Percentiles rank a stretch among this genome's conserved stretches.
These are phyloP conservation scores for Blastocystis sp. DNA, from an alignment of 352 stramenopile species.

Conservation along the genomic window DNA sequence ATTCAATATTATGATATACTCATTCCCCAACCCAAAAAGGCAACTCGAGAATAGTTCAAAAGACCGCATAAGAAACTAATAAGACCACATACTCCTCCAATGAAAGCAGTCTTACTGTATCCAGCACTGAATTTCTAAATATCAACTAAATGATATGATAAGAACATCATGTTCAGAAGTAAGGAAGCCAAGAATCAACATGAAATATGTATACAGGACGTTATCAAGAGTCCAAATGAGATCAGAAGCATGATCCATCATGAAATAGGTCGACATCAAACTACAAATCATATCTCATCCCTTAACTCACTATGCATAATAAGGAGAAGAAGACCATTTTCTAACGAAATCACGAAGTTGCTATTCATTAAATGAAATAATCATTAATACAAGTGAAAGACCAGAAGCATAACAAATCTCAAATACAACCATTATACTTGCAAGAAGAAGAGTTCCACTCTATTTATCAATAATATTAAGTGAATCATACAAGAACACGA, in stretches of 20 bases:
- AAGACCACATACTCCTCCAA: background rate
- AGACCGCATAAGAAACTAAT: background rate
- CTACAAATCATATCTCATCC: background rate
- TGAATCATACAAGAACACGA: conserved; percentile 18
- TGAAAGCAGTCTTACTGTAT: conserved; percentile 19
- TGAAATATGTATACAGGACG: conserved; percentile 27
- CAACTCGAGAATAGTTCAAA: background rate
- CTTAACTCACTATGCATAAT: conserved; percentile 12
- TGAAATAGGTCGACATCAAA: conserved; percentile 1
- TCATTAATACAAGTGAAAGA: background rate
- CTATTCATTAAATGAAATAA: background rate
- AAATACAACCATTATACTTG: conserved; percentile 37
- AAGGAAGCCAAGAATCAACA: conserved; percentile 45
- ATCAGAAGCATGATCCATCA: conserved; percentile 45
- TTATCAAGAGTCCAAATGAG: conserved; percentile 63
- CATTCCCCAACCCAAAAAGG: background rate
- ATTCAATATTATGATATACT: background rate
- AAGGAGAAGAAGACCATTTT: background rate
- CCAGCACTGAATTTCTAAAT: conserved; percentile 33
- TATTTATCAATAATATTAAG: background rate
- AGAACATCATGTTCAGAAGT: conserved; percentile 40
- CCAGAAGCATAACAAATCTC: conserved; percentile 34
- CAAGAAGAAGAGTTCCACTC: conserved; percentile 41
- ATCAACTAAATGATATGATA: background rate
- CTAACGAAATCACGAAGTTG: conserved; percentile 42